A percentile compares a stretch with the other conserved stretches of the same genome.
phyloP scores from a whole-genome alignment of 208 protist genomes.

The Trypanosoma congolense region DNA sequence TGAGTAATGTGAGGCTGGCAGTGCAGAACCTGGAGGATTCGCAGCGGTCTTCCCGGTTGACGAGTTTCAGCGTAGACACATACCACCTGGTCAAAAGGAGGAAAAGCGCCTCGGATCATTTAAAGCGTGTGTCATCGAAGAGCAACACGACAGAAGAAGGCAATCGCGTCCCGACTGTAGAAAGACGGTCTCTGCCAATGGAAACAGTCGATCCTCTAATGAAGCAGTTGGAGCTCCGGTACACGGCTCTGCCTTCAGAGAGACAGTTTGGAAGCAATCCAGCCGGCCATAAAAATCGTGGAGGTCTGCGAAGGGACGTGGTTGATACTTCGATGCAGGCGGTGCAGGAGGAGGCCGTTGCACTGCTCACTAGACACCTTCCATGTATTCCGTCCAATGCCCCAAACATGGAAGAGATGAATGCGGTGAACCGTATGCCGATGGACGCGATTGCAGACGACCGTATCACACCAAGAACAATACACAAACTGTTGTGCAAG shows the following conservation, averaged over 20 bases:
- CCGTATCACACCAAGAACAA: slow-evolving; percentile 51
- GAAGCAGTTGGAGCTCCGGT: neutral
- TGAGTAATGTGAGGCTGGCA: too few species aligned
- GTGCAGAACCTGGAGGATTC: too few species aligned
- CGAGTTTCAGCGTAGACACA: too few species aligned
- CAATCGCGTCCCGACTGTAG: too few species aligned
- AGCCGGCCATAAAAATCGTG: neutral
- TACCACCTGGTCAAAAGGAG: too few species aligned
- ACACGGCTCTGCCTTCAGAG: neutral
- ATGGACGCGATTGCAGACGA: slow-evolving; percentile 27
- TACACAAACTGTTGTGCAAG: slow-evolving; percentile 40
- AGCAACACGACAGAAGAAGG: neutral
- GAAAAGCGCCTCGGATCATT: too few species aligned
- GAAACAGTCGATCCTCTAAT: neutral
- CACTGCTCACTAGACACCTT: slow-evolving; percentile 13
- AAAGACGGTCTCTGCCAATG: neutral
- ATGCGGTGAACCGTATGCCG: neutral
- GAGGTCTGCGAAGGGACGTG: neutral
- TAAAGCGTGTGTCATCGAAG: too few species aligned
- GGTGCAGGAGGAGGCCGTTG: slow-evolving; percentile 15
- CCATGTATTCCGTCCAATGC: neutral
- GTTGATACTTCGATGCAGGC: slow-evolving; percentile 11
- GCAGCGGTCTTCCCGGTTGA: too few species aligned
- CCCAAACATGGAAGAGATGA: neutral
- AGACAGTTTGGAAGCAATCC: neutral